Base-by-base conservation (phyloP, 768 basidiomycete genomes). In the Agaricus sinodeliciosus region DNA sequence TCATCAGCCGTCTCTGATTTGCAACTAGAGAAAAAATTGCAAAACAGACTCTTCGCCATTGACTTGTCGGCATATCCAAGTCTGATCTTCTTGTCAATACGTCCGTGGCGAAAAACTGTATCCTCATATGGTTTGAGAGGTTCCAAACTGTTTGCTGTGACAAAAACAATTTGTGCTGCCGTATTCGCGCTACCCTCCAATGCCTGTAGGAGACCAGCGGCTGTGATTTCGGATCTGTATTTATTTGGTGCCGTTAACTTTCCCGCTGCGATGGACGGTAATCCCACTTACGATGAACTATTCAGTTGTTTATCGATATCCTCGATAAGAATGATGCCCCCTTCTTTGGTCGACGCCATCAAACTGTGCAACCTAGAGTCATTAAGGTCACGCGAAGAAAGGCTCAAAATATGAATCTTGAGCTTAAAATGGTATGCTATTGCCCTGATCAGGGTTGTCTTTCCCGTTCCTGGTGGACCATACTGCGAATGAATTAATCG, bases 381-480 rank as follows among this genome's bases (percentile, higher is more conserved):
- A 60, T 85, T 81, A 34, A 87, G 62, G 4, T 77, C 77, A 0
- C 64, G 54, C 16, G 76, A 73, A 3, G 82, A 79, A 3, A 88
- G 74, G 0, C 82, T 79, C 45, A 88, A 65, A 41, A 85, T 72
- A 65, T 85, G 85, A 19, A 88, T 72, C 56, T 83, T 73, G n/a
- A 88, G 69, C 27, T 71, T 76, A 12, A 88, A 73, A 59, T 85
- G 84, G n/a, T 84, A 81, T 0, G 86, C 85, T 16, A 87, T 69
- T 40, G 77, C 75, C 59, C 84, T 82, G 40, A 87, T 85, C 50
- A 87, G 67, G 26, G 77, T 81, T 0, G 85, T 85, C 62, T 87
- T 88, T 0, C 86, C 86, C 3, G 83, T 79, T 9, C 85, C 85
- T 3, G 85, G 85, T 4, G 76, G 79, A 31, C 86, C 85, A 57